These are phyloP conservation scores for Trichocomaceae sp. DNA, from an alignment of 2,329 filamentous ascomycete genomes.

Conservation along the genomic window DNA sequence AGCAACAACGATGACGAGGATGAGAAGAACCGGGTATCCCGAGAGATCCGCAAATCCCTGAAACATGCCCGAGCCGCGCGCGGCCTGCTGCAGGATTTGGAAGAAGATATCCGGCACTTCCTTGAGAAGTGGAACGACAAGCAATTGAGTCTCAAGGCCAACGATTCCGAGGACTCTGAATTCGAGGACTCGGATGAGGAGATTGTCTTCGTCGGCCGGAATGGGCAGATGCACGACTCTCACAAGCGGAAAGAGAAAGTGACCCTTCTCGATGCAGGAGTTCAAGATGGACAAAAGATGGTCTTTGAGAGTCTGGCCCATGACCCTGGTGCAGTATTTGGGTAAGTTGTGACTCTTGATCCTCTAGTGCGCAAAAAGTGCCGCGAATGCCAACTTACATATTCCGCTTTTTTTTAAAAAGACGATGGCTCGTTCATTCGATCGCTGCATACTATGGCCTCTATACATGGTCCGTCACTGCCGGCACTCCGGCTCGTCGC, in stretches of 20 bases:
- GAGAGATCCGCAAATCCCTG: slow-evolving; percentile 70
- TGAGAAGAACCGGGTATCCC: slow-evolving; percentile 55
- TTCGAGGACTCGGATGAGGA: slow-evolving; percentile 63
- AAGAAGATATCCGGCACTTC: slow-evolving; percentile 75
- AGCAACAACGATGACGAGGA: slow-evolving; percentile 29
- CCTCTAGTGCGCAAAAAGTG: neutral
- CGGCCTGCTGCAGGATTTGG: slow-evolving; percentile 72
- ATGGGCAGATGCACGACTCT: slow-evolving; percentile 57
- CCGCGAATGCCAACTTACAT: neutral
- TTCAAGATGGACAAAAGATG: slow-evolving; percentile 57
- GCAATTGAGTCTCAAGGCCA: slow-evolving; percentile 44
- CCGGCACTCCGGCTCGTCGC: slow-evolving; percentile 62
- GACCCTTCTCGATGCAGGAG: slow-evolving; percentile 38
- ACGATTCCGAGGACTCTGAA: slow-evolving; percentile 35
- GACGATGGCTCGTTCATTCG: slow-evolving; percentile 86
- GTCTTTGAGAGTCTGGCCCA: slow-evolving; percentile 74
- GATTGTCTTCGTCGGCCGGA: slow-evolving; percentile 78
- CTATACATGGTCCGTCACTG: slow-evolving; percentile 71
- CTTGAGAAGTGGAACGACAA: slow-evolving; percentile 55
- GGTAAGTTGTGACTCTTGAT: slow-evolving; percentile 49
- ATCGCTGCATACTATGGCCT: slow-evolving; percentile 90
- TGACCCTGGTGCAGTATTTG: slow-evolving; percentile 72
- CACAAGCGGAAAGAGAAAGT: slow-evolving; percentile 48
- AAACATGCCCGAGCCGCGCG: slow-evolving; percentile 75
- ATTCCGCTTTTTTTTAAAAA: slow-evolving; percentile 38